A percentile compares a stretch with the other conserved stretches of the same genome.
Evolutionary conservation across 306 rosid genomes (phyloP).

Genomic region (Acmispon strigosus): DNA sequence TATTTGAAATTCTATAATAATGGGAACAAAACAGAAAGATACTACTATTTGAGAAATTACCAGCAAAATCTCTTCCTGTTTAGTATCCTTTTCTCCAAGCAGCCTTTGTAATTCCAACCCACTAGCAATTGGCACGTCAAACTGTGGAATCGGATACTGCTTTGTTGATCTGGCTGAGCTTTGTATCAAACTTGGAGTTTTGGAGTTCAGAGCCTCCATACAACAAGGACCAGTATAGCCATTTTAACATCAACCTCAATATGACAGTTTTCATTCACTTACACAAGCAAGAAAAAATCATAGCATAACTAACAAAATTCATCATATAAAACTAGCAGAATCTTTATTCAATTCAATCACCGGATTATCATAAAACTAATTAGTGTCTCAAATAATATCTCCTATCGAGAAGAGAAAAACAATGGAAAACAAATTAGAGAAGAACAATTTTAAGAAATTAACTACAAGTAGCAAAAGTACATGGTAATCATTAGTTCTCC

Average conservation of each 20-base stretch:
- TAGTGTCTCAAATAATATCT: too few species aligned
- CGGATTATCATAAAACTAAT: neutral
- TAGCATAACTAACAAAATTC: neutral
- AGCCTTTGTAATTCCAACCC: conserved; percentile 63
- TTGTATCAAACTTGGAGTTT: conserved; percentile 70
- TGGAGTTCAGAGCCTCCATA: conserved; percentile 51
- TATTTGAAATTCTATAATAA: too few species aligned
- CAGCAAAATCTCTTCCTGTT: neutral
- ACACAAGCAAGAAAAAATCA: neutral
- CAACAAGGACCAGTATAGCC: conserved; percentile 53
- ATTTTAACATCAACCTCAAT: conserved; percentile 49
- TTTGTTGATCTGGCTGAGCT: conserved; percentile 60
- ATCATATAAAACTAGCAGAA: neutral
- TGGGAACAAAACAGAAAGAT: neutral
- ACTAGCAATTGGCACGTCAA: conserved; percentile 65
- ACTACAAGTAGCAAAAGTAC: conserved; percentile 19
- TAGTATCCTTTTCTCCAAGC: conserved; percentile 33
- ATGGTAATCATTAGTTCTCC: conserved; percentile 23
- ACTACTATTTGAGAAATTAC: conserved; percentile 13
- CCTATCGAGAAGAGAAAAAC: neutral
- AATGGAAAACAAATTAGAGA: neutral
- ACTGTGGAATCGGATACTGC: conserved; percentile 62
- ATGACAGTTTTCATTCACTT: neutral
- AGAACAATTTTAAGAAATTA: conserved; percentile 10
- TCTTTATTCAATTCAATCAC: neutral